Conservation (phyloP, 306 rosid species). For the Ormosia semicastrata region DNA sequence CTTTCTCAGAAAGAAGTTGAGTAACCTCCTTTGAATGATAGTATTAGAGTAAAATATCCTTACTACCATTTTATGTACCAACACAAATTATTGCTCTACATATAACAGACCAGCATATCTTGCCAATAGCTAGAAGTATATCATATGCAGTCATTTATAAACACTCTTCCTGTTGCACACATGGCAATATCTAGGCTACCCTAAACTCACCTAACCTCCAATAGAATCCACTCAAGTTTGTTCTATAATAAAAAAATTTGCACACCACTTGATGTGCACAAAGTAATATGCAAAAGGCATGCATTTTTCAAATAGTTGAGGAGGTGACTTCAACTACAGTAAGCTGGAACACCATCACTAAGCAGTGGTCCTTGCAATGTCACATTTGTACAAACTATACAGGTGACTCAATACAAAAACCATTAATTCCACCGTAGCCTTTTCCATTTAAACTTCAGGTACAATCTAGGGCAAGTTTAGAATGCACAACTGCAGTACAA, state of each 20-base stretch:
- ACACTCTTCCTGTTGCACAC: background rate
- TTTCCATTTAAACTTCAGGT: background rate
- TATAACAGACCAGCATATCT: background rate
- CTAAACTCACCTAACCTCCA: background rate
- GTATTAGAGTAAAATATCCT: background rate
- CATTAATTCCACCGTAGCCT: background rate
- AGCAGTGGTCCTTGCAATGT: background rate
- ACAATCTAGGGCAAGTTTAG: background rate
- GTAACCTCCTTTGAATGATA: background rate
- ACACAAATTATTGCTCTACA: background rate
- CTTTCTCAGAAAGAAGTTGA: background rate
- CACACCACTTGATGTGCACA: background rate
- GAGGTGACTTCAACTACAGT: background rate
- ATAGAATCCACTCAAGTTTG: background rate
- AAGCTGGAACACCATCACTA: background rate
- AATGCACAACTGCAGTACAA: constrained; percentile 1
- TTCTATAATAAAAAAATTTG: background rate
- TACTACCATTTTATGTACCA: background rate
- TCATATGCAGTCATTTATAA: background rate
- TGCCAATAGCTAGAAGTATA: background rate
- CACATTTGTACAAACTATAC: background rate
- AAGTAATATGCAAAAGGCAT: background rate
- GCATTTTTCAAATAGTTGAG: background rate
- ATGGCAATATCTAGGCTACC: background rate
- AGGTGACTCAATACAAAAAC: background rate